Evolutionary conservation across 2,329 filamentous ascomycete genomes (phyloP).

Genomic region (Paecilomyces dactylethromorphus): DNA sequence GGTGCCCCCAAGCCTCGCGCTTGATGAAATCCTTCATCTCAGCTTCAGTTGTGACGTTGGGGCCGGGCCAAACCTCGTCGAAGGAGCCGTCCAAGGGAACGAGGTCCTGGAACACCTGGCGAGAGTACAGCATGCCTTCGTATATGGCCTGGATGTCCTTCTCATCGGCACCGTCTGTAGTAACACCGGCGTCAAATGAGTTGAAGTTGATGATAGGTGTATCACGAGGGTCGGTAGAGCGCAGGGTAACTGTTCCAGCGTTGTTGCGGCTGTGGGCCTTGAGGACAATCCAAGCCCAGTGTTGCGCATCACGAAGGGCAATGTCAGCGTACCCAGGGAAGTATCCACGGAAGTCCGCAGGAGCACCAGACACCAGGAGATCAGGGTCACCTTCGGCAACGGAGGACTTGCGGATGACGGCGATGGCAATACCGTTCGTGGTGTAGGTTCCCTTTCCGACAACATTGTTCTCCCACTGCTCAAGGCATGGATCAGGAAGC

Average conservation of each 20-base stretch:
- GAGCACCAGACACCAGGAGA: conserved; percentile 49
- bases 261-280: conserved; percentile 59
- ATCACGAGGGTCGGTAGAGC: conserved; percentile 57
- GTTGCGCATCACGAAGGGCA: conserved; percentile 30
- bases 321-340: conserved; percentile 37
- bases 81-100: conserved; percentile 39
- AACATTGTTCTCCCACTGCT: conserved; percentile 35
- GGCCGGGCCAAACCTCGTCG: conserved; percentile 37
- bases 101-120: conserved; percentile 38
- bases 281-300: conserved; percentile 46
- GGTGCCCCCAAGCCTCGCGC: conserved; percentile 51
- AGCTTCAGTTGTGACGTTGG: conserved; percentile 34
- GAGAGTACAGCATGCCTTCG: conserved; percentile 50
- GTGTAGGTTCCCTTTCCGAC: conserved; percentile 37
- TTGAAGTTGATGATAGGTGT: conserved; percentile 58
- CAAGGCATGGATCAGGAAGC: conserved; percentile 36
- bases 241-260: conserved; percentile 56
- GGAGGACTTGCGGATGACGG: conserved; percentile 33
- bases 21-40: conserved; percentile 43
- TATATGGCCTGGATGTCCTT: conserved; percentile 47
- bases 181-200: conserved; percentile 43
- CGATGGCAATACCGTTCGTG: conserved; percentile 50
- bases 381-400: conserved; percentile 44
- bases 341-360: conserved; percentile 51
- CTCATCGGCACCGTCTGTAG: conserved; percentile 35